Evolutionary conservation across 2,329 filamentous ascomycete species (phyloP), one percentile per base, ranked within the genome.

Genomic region (Alternaria sp.): DNA sequence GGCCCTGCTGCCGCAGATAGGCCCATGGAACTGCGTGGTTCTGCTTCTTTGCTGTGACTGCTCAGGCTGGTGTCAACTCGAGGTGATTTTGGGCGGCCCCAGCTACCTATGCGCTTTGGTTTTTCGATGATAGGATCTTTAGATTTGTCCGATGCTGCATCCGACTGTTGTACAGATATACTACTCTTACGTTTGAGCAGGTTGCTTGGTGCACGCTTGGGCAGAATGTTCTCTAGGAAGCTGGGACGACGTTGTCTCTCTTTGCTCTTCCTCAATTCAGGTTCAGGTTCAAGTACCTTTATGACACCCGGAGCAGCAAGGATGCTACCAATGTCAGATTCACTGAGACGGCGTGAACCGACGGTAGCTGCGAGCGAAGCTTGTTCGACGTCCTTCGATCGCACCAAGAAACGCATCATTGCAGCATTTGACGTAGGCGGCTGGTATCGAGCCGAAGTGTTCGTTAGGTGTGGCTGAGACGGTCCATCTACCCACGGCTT

Each of bases 301-400:
- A 90, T 75, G 37, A 91, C 82, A 57, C 77, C 77, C 33, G 83
- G 87, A 24, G 87, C 86, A 54, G 84, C 84, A 8, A 81, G 82
- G 41, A 89, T 78, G 17, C 83, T 86, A 36, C 89, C 87, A 28
- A 87, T 77, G 56, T 90, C 88, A 5, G 88, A 86, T 48, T 90
- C 80, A 72, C 88, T 79, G 10, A 74, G 89, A 56, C 85, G 84
- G 40, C 88, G 84, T 2, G 89, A 92, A 14, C 89, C 89, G 82
- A 89, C 88, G 0, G 89, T 92, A 17, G 89, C 89, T 13, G 87
- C 84, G 45, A 84, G 79, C 13, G 85, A 86, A 42, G 81, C 79
- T 8, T 80, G 81, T 50, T 86, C 85, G 14, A 83, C 75, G 52
- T 85, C 83, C 42, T 78, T 80, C 4, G 81, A 81, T 48, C 81